Base-by-base conservation (phyloP, 2,329 filamentous ascomycete species). In the Podosphaera xanthii region DNA sequence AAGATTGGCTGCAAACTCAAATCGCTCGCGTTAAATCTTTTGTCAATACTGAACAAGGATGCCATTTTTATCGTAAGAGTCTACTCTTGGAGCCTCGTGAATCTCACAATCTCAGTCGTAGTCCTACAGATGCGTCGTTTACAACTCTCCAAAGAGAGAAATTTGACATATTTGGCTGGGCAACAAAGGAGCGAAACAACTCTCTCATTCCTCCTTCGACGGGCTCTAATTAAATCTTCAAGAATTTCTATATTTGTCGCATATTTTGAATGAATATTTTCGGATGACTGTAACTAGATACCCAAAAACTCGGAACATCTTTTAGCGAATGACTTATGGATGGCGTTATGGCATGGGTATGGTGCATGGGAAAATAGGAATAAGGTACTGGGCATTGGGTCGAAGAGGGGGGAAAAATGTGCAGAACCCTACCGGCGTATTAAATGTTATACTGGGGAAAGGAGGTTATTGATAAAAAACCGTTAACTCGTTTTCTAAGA, bases 1-100 rank as follows among this genome's bases (percentile, higher is more conserved):
- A 97, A 69, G 84, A 91, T 33, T 98, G 91, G 91, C 81, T 98
- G 70, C 81, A 90, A 62, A 77, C 81, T 31, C 86, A 96, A 70
- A 82, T 96, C 57, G 87, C 96, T 53, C 85, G 86, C 10, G 60
- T 77, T 73, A 69, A 68, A 62, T 67, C 66, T 6, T 66, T 64
- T 22, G 77, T 74, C 30, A 79, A 81, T 58, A 76, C 82, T 59
- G 77, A 82, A 12, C 79, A 82, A 63, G 77, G 76, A 62, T 82
- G 84, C 63, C 30, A 12, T 9, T 30, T 44, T 14, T 85, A 86
- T 67, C 77, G 82, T 48, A 80, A 83, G 57, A 85, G 81, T 55
- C 71, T 85, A 31, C 71, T 83, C 5, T 73, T 86, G 9, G 83
- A 87, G 65, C 83, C 83, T 34, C 72, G 76, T 22, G 75, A 76